Percentiles rank a stretch among this genome's conserved stretches.
These are phyloP conservation scores for Dissophora globulifera DNA, from an alignment of 192 early-diverging fungal genomes.

Conservation along the genomic window DNA sequence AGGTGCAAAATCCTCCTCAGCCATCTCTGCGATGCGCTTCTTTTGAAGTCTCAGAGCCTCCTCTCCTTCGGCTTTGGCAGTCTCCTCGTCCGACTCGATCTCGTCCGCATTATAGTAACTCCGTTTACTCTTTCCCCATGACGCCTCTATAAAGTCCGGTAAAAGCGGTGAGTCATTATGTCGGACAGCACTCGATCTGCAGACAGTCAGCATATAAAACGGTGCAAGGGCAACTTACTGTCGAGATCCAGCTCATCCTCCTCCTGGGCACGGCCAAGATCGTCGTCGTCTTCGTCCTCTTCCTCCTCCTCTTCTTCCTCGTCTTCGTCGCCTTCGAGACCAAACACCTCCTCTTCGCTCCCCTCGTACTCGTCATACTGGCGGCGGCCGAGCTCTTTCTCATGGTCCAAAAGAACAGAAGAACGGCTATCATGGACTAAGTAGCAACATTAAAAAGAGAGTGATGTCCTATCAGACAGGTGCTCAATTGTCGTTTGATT, in stretches of 20 bases:
- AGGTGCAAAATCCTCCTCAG: conserved; percentile 91
- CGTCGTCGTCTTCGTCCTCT: conserved; percentile 55
- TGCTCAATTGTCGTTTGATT: too few species aligned
- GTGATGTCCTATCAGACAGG: too few species aligned
- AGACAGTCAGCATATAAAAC: too few species aligned
- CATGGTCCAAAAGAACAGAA: conserved; percentile 41
- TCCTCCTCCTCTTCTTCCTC: conserved; percentile 62
- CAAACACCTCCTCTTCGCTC: conserved; percentile 84
- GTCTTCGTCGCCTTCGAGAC: conserved; percentile 66
- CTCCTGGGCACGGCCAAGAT: conserved; percentile 37
- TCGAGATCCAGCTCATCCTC: conserved; percentile 50
- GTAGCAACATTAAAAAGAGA: too few species aligned
- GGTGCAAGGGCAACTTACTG: too few species aligned
- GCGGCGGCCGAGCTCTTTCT: conserved; percentile 29
- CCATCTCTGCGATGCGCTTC: conserved; percentile 77
- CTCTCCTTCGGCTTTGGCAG: conserved; percentile 86
- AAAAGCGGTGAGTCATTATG: not conserved
- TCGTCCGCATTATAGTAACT: conserved; percentile 92
- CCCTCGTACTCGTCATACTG: conserved; percentile 61
- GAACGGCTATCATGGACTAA: conserved; percentile 45
- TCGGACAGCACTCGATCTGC: too few species aligned
- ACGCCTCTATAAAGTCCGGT: conserved; percentile 59
- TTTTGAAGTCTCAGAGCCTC: conserved; percentile 90
- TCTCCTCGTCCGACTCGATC: conserved; percentile 75
- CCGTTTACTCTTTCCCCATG: conserved; percentile 83